Conservation (phyloP, 257 asterid genomes). For the Rubia yunnanensis region DNA sequence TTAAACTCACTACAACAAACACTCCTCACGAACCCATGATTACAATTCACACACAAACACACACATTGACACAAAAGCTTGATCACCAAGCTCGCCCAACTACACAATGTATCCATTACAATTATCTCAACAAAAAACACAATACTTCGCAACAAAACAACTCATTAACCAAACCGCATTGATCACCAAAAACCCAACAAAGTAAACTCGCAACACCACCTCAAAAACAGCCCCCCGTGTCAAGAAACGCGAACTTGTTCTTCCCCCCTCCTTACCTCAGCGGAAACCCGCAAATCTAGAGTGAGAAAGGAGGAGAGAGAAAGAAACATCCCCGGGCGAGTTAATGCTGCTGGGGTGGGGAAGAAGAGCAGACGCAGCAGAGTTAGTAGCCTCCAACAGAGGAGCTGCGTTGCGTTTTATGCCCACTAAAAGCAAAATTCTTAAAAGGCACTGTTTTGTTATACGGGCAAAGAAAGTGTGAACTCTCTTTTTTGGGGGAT, state of each 20-base stretch:
- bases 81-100: conserved; percentile 12
- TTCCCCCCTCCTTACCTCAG: not conserved
- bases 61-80: not conserved
- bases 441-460: not conserved
- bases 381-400: not conserved
- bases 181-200: not conserved
- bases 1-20: not conserved
- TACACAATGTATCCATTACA: not conserved
- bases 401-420: not conserved
- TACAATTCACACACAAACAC: not conserved
- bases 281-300: not conserved
- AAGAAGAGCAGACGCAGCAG: conserved; percentile 11
- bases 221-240: not conserved
- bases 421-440: not conserved
- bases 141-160: not conserved
- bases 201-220: not conserved
- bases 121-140: not conserved
- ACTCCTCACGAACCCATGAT: not conserved
- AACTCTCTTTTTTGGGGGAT: not conserved
- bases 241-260: not conserved
- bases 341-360: not conserved
- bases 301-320: not conserved
- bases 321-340: not conserved
- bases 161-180: not conserved
- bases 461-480: not conserved